phyloP scores from a whole-genome alignment of 495 filamentous ascomycete species.

The Penicillium arizonense region DNA sequence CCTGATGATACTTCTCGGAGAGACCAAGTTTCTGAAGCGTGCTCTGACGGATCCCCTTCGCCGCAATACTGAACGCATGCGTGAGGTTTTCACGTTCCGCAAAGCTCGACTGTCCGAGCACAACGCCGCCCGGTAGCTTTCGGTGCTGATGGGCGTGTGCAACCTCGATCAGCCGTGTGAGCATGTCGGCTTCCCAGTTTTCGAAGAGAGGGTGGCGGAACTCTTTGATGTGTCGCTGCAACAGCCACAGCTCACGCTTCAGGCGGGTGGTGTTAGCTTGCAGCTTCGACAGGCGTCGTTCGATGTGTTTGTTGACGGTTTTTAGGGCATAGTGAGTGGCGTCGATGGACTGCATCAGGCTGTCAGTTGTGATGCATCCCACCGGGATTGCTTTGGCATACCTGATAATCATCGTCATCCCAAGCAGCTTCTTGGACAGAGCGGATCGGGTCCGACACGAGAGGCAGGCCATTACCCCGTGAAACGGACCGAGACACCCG shows the following conservation, averaged over 20 bases:
- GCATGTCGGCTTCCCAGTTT: conserved; percentile 39
- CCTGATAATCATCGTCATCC: conserved; percentile 1
- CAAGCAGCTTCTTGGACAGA: background rate
- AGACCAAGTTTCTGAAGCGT: conserved; percentile 31
- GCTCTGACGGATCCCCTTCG: conserved; percentile 21
- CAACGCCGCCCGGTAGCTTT: conserved; percentile 22
- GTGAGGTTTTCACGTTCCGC: conserved; percentile 22
- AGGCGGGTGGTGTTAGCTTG: conserved; percentile 20
- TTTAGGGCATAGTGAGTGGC: conserved; percentile 19
- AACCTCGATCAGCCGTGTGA: conserved; percentile 41
- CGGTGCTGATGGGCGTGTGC: conserved; percentile 24
- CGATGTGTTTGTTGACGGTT: conserved; percentile 21
- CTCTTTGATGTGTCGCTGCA: conserved; percentile 29
- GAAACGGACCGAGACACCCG: background rate
- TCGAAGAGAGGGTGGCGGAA: conserved; percentile 29
- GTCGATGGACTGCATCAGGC: conserved; percentile 1
- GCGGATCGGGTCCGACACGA: background rate
- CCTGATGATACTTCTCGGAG: conserved; percentile 21
- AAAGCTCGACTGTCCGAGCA: conserved; percentile 11
- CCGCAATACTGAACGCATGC: conserved; percentile 25
- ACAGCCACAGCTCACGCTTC: conserved; percentile 24
- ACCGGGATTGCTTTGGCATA: background rate
- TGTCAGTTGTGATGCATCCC: background rate
- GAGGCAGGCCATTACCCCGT: background rate
- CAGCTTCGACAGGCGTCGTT: conserved; percentile 20